A percentile compares a stretch with the other conserved stretches of the same genome.
Evolutionary conservation across 768 basidiomycete species (phyloP).

Genomic region (Pleurotus platypus): DNA sequence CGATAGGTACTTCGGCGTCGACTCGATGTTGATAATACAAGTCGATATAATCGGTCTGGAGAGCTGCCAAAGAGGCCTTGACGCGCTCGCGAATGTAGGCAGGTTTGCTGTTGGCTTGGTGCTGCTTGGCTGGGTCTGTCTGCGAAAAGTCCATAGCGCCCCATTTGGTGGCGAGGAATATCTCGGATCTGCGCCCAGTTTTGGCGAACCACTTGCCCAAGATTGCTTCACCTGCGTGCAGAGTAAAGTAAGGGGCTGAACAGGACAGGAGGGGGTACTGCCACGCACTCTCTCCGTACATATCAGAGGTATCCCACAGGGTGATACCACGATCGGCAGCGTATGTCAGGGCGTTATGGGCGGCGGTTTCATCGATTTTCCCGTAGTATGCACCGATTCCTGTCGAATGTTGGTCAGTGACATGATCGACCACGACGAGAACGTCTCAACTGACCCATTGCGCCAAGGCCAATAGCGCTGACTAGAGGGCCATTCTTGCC

Average conservation of each 20-base stretch:
- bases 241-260: too few species aligned
- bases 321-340: constrained; percentile 20
- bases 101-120: constrained; percentile 14
- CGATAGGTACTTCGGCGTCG: constrained; percentile 27
- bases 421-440: not conserved
- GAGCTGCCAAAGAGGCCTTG: constrained; percentile 13
- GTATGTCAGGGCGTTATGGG: constrained; percentile 15
- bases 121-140: not conserved
- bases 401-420: not conserved
- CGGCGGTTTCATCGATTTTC: constrained; percentile 14
- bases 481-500: constrained; percentile 24
- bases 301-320: constrained; percentile 19
- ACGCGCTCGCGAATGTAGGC: constrained; percentile 14
- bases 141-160: constrained; percentile 16
- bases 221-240: constrained; percentile 14
- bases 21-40: constrained; percentile 29
- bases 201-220: constrained; percentile 21
- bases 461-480: constrained; percentile 22
- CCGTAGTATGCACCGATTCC: constrained; percentile 23
- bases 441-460: constrained; percentile 16
- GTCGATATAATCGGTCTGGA: constrained; percentile 20
- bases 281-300: constrained; percentile 16
- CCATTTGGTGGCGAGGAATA: constrained; percentile 25
- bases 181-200: constrained; percentile 18
- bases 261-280: not conserved